Evolutionary conservation across 1,284 basidiomycete species (phyloP).

Genomic region (Jaminaea rosea): DNA sequence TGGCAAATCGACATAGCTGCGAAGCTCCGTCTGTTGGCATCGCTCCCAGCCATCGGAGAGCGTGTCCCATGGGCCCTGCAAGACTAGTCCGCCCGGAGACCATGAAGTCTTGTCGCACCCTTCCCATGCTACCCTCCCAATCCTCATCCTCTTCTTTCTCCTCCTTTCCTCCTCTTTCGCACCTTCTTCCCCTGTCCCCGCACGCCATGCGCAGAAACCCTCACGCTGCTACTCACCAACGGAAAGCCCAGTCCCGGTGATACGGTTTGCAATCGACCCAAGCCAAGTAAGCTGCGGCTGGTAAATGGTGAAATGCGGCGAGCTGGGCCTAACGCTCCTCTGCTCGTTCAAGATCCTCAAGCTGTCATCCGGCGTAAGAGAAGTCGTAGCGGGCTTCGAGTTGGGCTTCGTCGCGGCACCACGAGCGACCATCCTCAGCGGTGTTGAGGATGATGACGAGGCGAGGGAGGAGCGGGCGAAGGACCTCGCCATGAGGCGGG

Average conservation of each 20-base stretch:
- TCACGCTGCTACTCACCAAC: slow-evolving; percentile 21
- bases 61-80: too few relatives aligned
- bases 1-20: too few relatives aligned
- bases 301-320: slow-evolving; percentile 92
- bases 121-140: neutral
- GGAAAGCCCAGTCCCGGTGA: slow-evolving; percentile 66
- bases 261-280: slow-evolving; percentile 73
- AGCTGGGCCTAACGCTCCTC: slow-evolving; percentile 70
- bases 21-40: too few relatives aligned
- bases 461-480: neutral
- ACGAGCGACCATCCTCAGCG: neutral
- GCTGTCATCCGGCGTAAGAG: slow-evolving; percentile 53
- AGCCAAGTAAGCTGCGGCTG: slow-evolving; percentile 85
- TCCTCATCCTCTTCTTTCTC: neutral
- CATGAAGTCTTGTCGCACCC: neutral
- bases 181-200: neutral
- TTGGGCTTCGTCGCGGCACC: neutral
- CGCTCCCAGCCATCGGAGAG: too few relatives aligned
- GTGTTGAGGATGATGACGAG: neutral
- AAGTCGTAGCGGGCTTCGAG: slow-evolving; percentile 9
- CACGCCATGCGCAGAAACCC: too few relatives aligned
- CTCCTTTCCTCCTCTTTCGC: neutral
- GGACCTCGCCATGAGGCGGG: neutral
- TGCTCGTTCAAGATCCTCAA: slow-evolving; percentile 71
- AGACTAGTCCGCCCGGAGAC: too few relatives aligned